Evolutionary conservation across 1,139 yeast genomes (phyloP).

Genomic region (Candida labiduridarum): DNA sequence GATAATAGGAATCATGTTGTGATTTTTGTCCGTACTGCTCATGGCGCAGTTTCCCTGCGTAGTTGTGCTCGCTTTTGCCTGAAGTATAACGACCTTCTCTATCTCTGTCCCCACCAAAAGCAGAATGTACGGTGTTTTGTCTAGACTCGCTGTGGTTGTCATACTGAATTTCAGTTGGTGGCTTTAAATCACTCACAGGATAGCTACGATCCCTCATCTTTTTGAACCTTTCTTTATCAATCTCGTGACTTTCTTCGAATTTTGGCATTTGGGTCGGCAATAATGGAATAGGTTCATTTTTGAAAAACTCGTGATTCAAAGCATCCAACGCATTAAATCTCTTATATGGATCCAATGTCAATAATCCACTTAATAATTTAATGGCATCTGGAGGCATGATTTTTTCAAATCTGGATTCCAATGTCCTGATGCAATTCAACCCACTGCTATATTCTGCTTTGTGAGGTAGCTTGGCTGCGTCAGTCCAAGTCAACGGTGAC

Average conservation of each 20-base stretch:
- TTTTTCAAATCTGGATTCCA: slow-evolving; percentile 47
- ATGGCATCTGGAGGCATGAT: slow-evolving; percentile 36
- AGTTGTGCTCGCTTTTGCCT: slow-evolving; percentile 3
- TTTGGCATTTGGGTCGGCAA: slow-evolving; percentile 58
- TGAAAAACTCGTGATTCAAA: slow-evolving; percentile 68
- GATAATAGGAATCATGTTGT: neutral
- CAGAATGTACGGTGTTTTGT: slow-evolving; percentile 2
- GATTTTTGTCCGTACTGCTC: slow-evolving; percentile 1
- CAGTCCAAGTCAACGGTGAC: slow-evolving; percentile 75
- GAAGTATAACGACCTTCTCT: neutral
- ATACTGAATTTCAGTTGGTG: slow-evolving; percentile 8
- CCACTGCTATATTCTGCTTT: slow-evolving; percentile 46
- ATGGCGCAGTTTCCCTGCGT: slow-evolving; percentile 1
- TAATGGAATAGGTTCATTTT: slow-evolving; percentile 63
- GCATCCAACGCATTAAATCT: slow-evolving; percentile 84
- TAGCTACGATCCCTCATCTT: slow-evolving; percentile 17
- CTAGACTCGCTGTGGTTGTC: slow-evolving; percentile 8
- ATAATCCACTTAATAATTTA: slow-evolving; percentile 54
- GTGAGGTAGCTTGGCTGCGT: slow-evolving; percentile 65
- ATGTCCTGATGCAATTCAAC: slow-evolving; percentile 52
- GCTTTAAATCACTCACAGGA: slow-evolving; percentile 6
- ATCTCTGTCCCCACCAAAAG: slow-evolving; percentile 4
- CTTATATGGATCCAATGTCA: slow-evolving; percentile 67
- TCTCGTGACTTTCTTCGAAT: slow-evolving; percentile 87
- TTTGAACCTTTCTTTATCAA: slow-evolving; percentile 68